Percentiles rank a stretch among this genome's conserved stretches.
These are phyloP conservation scores for Penicillium oxalicum DNA, from an alignment of 2,329 filamentous ascomycete genomes.

Conservation along the genomic window DNA sequence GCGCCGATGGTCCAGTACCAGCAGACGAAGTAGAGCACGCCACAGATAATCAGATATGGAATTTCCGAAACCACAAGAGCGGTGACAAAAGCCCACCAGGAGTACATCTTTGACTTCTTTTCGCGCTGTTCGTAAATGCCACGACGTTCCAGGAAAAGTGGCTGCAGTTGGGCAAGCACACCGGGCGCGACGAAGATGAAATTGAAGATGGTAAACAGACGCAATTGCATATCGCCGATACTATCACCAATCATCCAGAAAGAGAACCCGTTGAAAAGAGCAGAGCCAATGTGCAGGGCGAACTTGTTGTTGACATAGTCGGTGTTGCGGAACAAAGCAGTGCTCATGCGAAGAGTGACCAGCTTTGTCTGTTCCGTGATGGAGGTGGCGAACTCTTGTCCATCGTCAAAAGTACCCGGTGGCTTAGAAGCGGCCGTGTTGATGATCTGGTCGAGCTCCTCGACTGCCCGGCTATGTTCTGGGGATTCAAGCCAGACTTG, in stretches of 20 bases:
- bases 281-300: constrained; percentile 47
- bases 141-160: constrained; percentile 64
- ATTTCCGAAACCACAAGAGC: constrained; percentile 65
- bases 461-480: constrained; percentile 51
- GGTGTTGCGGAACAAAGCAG: constrained; percentile 59
- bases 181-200: constrained; percentile 51
- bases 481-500: constrained; percentile 63
- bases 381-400: constrained; percentile 61
- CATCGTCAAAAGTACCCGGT: constrained; percentile 37
- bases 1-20: constrained; percentile 67
- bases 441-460: constrained; percentile 62
- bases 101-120: constrained; percentile 65
- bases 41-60: constrained; percentile 58
- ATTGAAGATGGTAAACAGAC: constrained; percentile 64
- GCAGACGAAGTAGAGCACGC: constrained; percentile 61
- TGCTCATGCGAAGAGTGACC: constrained; percentile 62
- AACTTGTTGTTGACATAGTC: constrained; percentile 63
- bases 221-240: constrained; percentile 62
- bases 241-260: constrained; percentile 64
- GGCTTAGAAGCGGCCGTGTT: constrained; percentile 38
- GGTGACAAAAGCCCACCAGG: constrained; percentile 66
- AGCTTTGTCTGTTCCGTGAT: constrained; percentile 57
- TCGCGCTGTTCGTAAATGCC: constrained; percentile 63
- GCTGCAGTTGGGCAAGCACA: constrained; percentile 49
- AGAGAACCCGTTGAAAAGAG: constrained; percentile 48